Evolutionary conservation across 371 early-diverging fungal species (phyloP).

Genomic region (Dinochytrium kinnereticum): DNA sequence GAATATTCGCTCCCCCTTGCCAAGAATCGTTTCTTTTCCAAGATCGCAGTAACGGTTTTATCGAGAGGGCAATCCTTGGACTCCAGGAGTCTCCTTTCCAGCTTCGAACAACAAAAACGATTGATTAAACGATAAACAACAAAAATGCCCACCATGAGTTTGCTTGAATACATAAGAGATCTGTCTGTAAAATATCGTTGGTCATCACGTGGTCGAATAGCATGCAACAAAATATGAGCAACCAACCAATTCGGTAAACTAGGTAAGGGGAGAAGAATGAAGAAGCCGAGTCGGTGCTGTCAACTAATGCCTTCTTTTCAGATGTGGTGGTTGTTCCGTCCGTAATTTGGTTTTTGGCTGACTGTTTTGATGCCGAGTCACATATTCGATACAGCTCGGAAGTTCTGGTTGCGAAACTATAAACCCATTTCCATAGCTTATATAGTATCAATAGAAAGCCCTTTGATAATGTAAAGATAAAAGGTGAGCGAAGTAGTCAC

Average conservation of each 20-base stretch:
- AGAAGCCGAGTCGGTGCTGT: background rate
- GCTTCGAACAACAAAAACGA: conserved; percentile 46
- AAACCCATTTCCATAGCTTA: conserved; percentile 59
- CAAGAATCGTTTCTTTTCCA: conserved; percentile 61
- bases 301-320: background rate
- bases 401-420: conserved; percentile 58
- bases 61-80: conserved; percentile 47
- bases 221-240: background rate
- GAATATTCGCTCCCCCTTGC: background rate
- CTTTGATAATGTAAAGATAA: background rate
- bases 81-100: conserved; percentile 61
- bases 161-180: conserved; percentile 35
- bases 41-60: conserved; percentile 49
- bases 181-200: conserved; percentile 12
- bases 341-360: background rate
- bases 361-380: conserved; percentile 39
- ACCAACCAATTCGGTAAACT: conserved; percentile 30
- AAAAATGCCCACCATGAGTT: conserved; percentile 21
- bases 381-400: conserved; percentile 71
- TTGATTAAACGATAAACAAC: conserved; percentile 1
- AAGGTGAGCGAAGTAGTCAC: background rate
- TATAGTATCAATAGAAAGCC: conserved; percentile 51
- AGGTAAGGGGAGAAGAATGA: conserved; percentile 21
- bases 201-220: background rate
- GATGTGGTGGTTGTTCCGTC: background rate